A percentile compares a stretch with the other conserved stretches of the same genome.
phyloP scores from a whole-genome alignment of 164 flowering plant species.

The Taxillus chinensis region DNA sequence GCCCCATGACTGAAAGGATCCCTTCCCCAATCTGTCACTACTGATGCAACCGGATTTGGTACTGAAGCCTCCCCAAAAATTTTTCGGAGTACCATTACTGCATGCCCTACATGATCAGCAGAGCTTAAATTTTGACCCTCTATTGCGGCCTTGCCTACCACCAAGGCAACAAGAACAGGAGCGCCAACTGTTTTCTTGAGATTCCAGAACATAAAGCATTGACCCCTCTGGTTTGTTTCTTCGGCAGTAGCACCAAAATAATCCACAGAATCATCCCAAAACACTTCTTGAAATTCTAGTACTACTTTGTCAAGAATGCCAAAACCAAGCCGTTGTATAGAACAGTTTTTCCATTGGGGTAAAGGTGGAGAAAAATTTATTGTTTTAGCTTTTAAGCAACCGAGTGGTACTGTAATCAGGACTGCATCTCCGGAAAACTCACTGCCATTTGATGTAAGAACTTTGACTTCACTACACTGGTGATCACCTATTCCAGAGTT shows the following conservation, averaged over 20 bases:
- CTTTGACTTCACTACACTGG: constrained; percentile 42
- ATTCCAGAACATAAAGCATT: constrained; percentile 99
- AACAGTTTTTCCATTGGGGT: constrained; percentile 76
- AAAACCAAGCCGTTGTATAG: constrained; percentile 86
- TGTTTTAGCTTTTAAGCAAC: constrained; percentile 82
- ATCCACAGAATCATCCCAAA: constrained; percentile 97
- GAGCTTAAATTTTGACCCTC: constrained; percentile 59
- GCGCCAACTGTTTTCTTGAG: constrained; percentile 89
- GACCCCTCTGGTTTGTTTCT: constrained; percentile 67
- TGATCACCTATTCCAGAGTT: constrained; percentile 17
- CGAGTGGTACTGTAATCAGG: constrained; percentile 88
- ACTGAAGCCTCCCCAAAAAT: constrained; percentile 79
- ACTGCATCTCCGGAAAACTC: constrained; percentile 86
- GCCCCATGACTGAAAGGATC: constrained; percentile 97
- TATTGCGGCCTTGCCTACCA: constrained; percentile 93
- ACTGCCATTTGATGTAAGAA: constrained; percentile 59
- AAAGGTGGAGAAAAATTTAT: constrained; percentile 79
- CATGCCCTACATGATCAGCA: constrained; percentile 75
- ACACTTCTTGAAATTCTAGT: constrained; percentile 76
- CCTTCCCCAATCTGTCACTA: constrained; percentile 95
- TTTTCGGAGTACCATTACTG: constrained; percentile 71
- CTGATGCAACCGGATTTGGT: constrained; percentile 88
- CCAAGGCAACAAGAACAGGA: constrained; percentile 91
- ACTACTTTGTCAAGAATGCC: constrained; percentile 95
- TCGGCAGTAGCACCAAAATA: constrained; percentile 99